Base-by-base conservation (phyloP, 164 flowering plant genomes). In the Vitis rupestris region DNA sequence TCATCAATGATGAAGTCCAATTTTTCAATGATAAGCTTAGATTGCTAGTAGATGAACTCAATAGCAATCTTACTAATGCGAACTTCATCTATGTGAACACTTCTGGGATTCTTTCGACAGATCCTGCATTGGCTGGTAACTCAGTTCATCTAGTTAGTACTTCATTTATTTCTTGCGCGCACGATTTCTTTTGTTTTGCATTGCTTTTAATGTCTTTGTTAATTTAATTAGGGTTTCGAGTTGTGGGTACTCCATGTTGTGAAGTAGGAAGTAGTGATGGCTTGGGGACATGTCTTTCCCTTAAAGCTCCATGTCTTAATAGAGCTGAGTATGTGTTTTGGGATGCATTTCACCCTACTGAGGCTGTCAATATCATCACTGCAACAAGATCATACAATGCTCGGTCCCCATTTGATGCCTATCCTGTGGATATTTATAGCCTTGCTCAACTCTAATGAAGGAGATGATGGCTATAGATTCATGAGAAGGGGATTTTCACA, bases 11-110 rank as follows among this genome's bases (percentile, higher is more conserved):
- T 12, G 82, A 82, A 1, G 62, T 37, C 31, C 37, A 57, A 10
- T 12, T 83, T 14, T 83, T 85, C 81, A 85, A 85, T 60, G 23
- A 9, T 19, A 69, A 37, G 65, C 82, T 85, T 3, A 74, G 49
- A 61, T 17, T 68, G 0, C 75, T 85, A 0, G 81, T 81, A 0
- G 72, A 78, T 49, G 9, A 64, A 4, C 63, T 78, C 51, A 85
- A 83, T 67, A 17, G 8, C 16, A 49, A 76, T 4, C 16, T 68
- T 0, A 5, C 54, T 2, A 82, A 73, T 69, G 81, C 85, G 0
- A 78, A 64, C 51, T 82, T 84, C 51, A 74, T 70, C 13, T 82
- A 64, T 68, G 16, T 82, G 0, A 58, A 79, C 48, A 60, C 48
- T 31, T 53, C 47, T 30, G 58, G 14, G 49, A 64, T 63, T 51